Evolutionary conservation across 148 eudicot genomes (phyloP).

Genomic region (Amaranthus palmeri): DNA sequence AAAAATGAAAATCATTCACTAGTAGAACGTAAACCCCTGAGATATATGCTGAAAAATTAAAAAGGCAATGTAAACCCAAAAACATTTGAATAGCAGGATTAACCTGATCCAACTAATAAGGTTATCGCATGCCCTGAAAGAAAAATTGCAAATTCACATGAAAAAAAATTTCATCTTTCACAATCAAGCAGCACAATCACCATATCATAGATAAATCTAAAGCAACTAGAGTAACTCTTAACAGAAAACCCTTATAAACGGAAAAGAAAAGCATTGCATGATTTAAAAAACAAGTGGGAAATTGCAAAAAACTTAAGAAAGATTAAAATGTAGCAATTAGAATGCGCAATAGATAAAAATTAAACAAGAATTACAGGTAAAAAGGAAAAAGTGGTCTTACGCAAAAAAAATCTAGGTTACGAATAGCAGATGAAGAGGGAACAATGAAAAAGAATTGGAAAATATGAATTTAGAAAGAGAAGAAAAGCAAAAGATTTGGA

Average conservation of each 20-base stretch:
- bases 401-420: slow-evolving; percentile 2
- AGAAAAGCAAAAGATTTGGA: too few relatives aligned
- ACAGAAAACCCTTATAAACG: neutral
- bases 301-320: neutral
- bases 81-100: neutral
- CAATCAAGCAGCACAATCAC: neutral
- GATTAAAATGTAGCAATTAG: neutral
- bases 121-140: neutral
- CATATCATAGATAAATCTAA: neutral
- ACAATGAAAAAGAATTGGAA: neutral
- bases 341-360: neutral
- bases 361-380: neutral
- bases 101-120: neutral
- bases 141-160: neutral
- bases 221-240: neutral
- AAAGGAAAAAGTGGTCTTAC: slow-evolving; percentile 2
- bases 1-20: too few relatives aligned
- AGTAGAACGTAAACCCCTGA: too few relatives aligned
- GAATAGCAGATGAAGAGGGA: neutral
- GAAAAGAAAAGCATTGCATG: neutral
- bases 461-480: too few relatives aligned
- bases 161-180: neutral
- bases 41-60: too few relatives aligned
- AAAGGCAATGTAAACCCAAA: neutral
- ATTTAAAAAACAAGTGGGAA: neutral